Conservation (phyloP, 257 asterid species). For the Nicotiana obtusifolia region DNA sequence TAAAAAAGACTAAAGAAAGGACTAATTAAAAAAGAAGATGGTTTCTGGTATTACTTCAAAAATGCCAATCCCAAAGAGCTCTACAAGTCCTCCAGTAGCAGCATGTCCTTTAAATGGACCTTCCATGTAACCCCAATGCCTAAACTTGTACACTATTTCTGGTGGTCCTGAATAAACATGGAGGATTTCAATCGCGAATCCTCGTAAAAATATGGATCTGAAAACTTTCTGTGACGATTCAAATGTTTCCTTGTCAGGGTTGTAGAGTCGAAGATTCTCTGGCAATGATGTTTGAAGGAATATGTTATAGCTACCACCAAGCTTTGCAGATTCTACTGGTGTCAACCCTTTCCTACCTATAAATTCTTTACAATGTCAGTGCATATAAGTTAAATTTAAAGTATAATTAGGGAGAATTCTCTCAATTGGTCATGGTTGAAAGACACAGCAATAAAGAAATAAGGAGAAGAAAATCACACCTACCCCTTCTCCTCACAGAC, state of each 20-base stretch:
- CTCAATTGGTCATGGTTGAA: not conserved
- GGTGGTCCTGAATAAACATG: constrained; percentile 79
- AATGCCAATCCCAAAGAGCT: constrained; percentile 42
- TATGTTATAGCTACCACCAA: constrained; percentile 76
- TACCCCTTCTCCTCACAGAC: no score
- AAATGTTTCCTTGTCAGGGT: constrained; percentile 52
- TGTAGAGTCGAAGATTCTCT: constrained; percentile 30
- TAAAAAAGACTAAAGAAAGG: no score
- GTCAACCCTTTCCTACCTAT: constrained; percentile 23
- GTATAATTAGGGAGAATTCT: not conserved
- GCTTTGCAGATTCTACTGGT: constrained; percentile 28
- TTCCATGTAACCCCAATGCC: constrained; percentile 85
- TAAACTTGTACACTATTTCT: constrained; percentile 46
- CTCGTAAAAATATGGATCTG: constrained; percentile 48
- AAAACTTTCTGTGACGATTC: constrained; percentile 54
- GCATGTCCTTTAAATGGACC: constrained; percentile 50
- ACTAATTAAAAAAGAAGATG: not conserved
- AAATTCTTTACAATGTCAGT: constrained; percentile 19
- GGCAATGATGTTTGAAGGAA: constrained; percentile 73
- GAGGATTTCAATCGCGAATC: constrained; percentile 62
- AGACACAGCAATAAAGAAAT: no score
- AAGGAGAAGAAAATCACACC: no score
- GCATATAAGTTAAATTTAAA: not conserved
- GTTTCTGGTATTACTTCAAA: constrained; percentile 35
- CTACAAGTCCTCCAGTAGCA: constrained; percentile 58